Conservation (phyloP, 306 rosid species). For the Vigna mungo region DNA sequence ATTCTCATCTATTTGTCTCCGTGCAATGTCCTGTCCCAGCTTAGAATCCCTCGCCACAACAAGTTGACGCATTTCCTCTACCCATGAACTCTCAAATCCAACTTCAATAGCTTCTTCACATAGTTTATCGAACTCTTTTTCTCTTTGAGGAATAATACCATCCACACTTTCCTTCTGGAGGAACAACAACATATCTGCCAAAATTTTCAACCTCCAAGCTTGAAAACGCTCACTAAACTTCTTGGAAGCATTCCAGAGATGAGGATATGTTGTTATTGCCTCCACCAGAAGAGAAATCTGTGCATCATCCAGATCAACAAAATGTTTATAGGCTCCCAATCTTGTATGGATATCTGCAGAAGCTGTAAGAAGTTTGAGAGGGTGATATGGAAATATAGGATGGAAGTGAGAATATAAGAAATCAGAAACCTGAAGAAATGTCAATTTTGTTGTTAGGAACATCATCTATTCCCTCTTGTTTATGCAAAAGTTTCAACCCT, state of each 20-base stretch:
- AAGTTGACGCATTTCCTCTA: slow-evolving; percentile 30
- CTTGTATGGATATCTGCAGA: background rate
- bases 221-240: slow-evolving; percentile 28
- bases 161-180: background rate
- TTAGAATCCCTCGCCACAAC: background rate
- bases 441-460: background rate
- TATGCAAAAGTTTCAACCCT: background rate
- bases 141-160: slow-evolving; percentile 7
- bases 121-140: slow-evolving; percentile 15
- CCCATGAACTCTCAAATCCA: slow-evolving; percentile 38
- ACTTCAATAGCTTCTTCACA: slow-evolving; percentile 27
- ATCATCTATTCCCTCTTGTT: background rate
- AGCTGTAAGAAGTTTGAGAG: background rate
- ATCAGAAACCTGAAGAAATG: background rate
- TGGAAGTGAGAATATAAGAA: background rate
- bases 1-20: background rate
- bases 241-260: slow-evolving; percentile 14
- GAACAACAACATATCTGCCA: slow-evolving; percentile 11
- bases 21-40: background rate
- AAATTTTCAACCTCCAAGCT: slow-evolving; percentile 16
- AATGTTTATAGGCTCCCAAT: slow-evolving; percentile 14
- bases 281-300: slow-evolving; percentile 21
- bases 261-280: slow-evolving; percentile 31
- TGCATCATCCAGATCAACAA: slow-evolving; percentile 33
- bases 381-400: background rate